These are phyloP conservation scores for Aspergillus ostianus DNA, from an alignment of 495 filamentous ascomycete species.

Conservation along the genomic window DNA sequence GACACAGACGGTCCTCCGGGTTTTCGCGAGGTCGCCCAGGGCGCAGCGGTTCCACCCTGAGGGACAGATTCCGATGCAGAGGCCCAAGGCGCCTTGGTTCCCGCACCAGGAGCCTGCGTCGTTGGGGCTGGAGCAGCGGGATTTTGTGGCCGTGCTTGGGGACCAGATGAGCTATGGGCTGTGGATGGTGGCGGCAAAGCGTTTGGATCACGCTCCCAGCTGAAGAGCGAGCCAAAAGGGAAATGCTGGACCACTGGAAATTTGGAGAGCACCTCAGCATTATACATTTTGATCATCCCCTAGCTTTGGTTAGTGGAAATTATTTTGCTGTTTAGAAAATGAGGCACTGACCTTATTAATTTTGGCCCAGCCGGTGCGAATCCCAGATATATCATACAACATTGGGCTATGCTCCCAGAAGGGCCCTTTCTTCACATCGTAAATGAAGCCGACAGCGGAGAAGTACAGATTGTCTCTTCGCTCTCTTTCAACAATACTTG, in stretches of 20 bases:
- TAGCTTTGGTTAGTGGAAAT: conserved; percentile 20
- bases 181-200: conserved; percentile 46
- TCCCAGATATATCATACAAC: conserved; percentile 89
- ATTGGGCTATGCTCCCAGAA: conserved; percentile 99
- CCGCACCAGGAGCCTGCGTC: conserved; percentile 22
- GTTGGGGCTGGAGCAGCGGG: conserved; percentile 18
- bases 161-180: conserved; percentile 60
- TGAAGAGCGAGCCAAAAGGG: conserved; percentile 74
- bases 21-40: conserved; percentile 37
- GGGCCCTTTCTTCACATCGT: conserved; percentile 94
- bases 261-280: conserved; percentile 66
- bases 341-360: conserved; percentile 77
- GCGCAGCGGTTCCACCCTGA: conserved; percentile 38
- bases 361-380: conserved; percentile 91
- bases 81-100: conserved; percentile 52
- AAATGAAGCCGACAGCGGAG: conserved; percentile 96
- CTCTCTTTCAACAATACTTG: conserved; percentile 62
- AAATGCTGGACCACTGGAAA: conserved; percentile 74
- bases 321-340: neutral
- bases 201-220: conserved; percentile 73
- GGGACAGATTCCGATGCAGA: conserved; percentile 20
- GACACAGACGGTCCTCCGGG: conserved; percentile 12
- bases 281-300: conserved; percentile 76
- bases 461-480: conserved; percentile 86
- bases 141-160: conserved; percentile 31